Evolutionary conservation across 768 basidiomycete species (phyloP), one percentile per base, ranked within the genome.

Genomic region (Hygrocybe coccinea): DNA sequence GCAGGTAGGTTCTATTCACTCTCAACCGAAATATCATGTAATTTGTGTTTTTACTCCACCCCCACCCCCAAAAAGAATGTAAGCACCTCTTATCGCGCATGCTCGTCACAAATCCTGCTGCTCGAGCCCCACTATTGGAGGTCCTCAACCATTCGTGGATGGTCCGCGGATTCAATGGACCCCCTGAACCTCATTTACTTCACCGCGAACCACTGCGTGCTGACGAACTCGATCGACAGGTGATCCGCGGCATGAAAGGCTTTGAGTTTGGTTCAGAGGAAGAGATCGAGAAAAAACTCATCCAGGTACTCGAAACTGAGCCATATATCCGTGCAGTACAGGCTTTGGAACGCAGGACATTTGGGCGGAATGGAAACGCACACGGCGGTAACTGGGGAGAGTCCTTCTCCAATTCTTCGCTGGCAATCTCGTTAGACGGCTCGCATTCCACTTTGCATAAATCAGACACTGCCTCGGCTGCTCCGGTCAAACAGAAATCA

Each of bases 191-290:
- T 1, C 91, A 97, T 70, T 80, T 98, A 60, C 79, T 97, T 21
- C 84, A 86, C 55, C 89, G 95, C 8, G 89, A 92, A 62, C 95
- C 97, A 0, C 80, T 97, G 7, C 87, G 92, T 11, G 70, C 85
- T 0, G 91, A 93, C 53, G 95, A 97, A 51, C 78, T 99, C 50
- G 94, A 98, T 68, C 81, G 79, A 29, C 81, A 85, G 36, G 91
- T 98, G 56, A 81, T 99, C 65, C 80, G 80, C 34, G 86, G 86
- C 49, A 98, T 97, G 97, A 85, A 86, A 41, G 95, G 95, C 4
- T 97, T 99, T 72, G 95, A 97, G 65, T 97, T 99, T 61, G 97
- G 97, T 14, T 76, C 87, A 0, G 86, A 89, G 49, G 87, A 89
- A 4, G 89, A 95, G 11, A 91, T 98, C 54, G 86, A 91, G 69